Conservation (phyloP, 257 asterid species). For the Cruciata laevipes region DNA sequence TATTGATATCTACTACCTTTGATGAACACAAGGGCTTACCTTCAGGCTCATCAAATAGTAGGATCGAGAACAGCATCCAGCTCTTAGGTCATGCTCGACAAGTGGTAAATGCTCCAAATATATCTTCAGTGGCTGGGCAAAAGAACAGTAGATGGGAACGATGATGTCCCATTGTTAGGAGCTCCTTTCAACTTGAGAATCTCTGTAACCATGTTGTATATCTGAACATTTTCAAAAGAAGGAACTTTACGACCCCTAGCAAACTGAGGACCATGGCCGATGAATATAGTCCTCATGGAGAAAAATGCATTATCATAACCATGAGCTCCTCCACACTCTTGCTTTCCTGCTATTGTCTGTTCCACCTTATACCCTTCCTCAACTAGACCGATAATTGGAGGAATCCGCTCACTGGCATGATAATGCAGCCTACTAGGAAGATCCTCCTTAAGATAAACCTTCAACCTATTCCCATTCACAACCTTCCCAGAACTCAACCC, state of each 20-base stretch:
- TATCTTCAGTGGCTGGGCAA: constrained; percentile 34
- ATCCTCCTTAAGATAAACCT: constrained; percentile 62
- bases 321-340: constrained; percentile 80
- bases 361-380: constrained; percentile 62
- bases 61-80: background rate
- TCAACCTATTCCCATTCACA: constrained; percentile 47
- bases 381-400: constrained; percentile 53
- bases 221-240: constrained; percentile 66
- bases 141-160: constrained; percentile 44
- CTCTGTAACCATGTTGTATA: constrained; percentile 54
- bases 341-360: constrained; percentile 30
- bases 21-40: background rate
- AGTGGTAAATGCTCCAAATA: background rate
- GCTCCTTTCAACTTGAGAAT: constrained; percentile 56
- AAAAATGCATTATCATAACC: constrained; percentile 66
- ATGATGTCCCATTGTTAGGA: constrained; percentile 49
- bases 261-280: constrained; percentile 70
- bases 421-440: constrained; percentile 62
- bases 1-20: background rate
- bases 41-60: background rate
- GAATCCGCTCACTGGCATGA: constrained; percentile 43
- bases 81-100: background rate
- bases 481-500: constrained; percentile 57
- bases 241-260: constrained; percentile 49
- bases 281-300: constrained; percentile 70